Evolutionary conservation across 1,284 basidiomycete species (phyloP), one percentile per base, ranked within the genome.

Genomic region (Ganoderma boninense): DNA sequence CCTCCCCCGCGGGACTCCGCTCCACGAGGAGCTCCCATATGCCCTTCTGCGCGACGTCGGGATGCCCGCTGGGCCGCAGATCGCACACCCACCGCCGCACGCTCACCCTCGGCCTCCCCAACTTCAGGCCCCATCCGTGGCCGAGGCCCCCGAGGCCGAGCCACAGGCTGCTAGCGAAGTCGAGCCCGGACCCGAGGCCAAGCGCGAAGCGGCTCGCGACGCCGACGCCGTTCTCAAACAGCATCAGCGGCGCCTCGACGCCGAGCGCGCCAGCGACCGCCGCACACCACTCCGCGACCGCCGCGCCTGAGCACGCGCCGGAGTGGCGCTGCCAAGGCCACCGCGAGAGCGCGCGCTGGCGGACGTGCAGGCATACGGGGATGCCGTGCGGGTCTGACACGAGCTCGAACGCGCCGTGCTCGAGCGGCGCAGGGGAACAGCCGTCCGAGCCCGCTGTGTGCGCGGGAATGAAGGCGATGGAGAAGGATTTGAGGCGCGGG

Each of bases 1-100:
- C 92, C 77, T 93, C 90, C 0, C 92, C 92, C 14, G 92, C 92
- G 0, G 86, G 80, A 43, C 88, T 89, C 68, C 80, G 83, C 79
- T 92, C 92, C 20, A 87, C 73, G 40, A 91, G 66, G 64, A 93
- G 77, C 64, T 81, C 79, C 35, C 82, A 44, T 49, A 83, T 72
- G 20, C 82, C 85, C 73, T 77, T 75, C 67, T 69, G 72, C 60
- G 56, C 69, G 10, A 76, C 79, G 43, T 80, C 81, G n/a, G 79
- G 81, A 64, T 75, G 80, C 75, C 74, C 85, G 78, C 66, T 80
- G 8, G 88, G 88, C 44, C 89, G 80, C 66, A 91, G 78, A 67
- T 90, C 88, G 65, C 78, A 80, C 65, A 80, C 77, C 74, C 85
- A 87, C 67, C 79, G 69, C 74, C 77, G 71, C 68, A 79, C 80